Base-by-base conservation (phyloP, 495 filamentous ascomycete species). In the Aspergillus cavernicola region DNA sequence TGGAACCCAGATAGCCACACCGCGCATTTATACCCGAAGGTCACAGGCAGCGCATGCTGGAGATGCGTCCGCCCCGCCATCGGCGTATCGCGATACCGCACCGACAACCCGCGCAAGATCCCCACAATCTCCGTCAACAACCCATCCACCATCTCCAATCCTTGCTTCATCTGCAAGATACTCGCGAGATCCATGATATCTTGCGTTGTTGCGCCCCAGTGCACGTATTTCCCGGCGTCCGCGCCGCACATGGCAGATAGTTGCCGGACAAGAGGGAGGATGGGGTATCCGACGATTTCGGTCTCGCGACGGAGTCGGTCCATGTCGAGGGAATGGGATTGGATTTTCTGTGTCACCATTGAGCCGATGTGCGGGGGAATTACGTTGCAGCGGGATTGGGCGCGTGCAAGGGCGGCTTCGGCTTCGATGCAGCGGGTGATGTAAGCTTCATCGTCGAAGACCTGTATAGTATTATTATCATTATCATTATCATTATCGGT, bases 171-270 rank as follows among this genome's bases (percentile, higher is more conserved):
- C 53, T 80, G 77, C 16, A 80, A 58, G 8, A 80, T 64, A 18
- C 65, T 69, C 1, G 74, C 76, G 6, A 71, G 65, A 49, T 80
- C 77, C 73, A 77, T 78, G 38, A 80, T 78, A 56, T 80, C 76
- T 52, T 80, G 77, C n/a, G 77, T 80, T 11, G 77, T 79, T 3
- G 77, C 77, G 42, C 77, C 77, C 77, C 77, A 80, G 60, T 80
- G 77, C 9, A 79, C 70, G 53, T 78, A 80, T 56, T 71, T 74
- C 19, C 69, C 75, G 1, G 66, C 65, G 23, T 77, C 69, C 11
- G 70, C 66, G 29, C 68, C 69, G 42, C 67, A 71, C 28, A 68
- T 66, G 0, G 62, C 56, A 0, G 66, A 66, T 1, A 80, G 59
- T 47, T 79, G 77, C 33, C 71, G 65, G 1, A 80, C 69, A 18